Conservation (phyloP, 108 stramenopile species). For the Skeletonema tropicum region DNA sequence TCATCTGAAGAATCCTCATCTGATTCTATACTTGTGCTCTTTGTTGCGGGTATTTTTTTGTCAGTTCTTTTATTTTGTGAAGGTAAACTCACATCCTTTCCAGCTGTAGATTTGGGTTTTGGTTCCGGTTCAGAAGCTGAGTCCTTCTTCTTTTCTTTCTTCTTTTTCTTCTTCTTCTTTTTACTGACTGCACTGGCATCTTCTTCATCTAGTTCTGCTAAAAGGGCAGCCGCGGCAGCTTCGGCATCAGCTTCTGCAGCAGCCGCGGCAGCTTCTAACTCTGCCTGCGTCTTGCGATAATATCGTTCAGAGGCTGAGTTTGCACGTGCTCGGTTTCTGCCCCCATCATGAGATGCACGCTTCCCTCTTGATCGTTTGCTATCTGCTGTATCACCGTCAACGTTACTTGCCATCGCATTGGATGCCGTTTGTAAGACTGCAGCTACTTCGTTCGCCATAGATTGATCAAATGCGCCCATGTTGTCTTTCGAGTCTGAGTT, state of each 20-base stretch:
- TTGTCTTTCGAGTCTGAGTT: slow-evolving; percentile 33
- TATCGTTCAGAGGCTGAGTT: slow-evolving; percentile 35
- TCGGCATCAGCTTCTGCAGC: slow-evolving; percentile 82
- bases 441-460: slow-evolving; percentile 63
- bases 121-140: slow-evolving; percentile 7
- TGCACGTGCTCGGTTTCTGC: slow-evolving; percentile 13
- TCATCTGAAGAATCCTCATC: slow-evolving; percentile 57
- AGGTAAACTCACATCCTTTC: slow-evolving; percentile 12
- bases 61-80: slow-evolving; percentile 23
- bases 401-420: slow-evolving; percentile 38
- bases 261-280: slow-evolving; percentile 54
- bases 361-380: slow-evolving; percentile 34
- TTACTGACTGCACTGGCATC: slow-evolving; percentile 61
- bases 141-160: slow-evolving; percentile 58
- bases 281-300: slow-evolving; percentile 49
- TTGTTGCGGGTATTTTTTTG: slow-evolving; percentile 14
- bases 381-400: slow-evolving; percentile 27
- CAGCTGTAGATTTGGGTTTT: slow-evolving; percentile 1
- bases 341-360: slow-evolving; percentile 21
- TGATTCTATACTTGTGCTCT: slow-evolving; percentile 13
- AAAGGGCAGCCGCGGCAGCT: slow-evolving; percentile 83
- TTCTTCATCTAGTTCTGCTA: slow-evolving; percentile 91
- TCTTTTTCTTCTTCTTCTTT: slow-evolving; percentile 88
- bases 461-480: slow-evolving; percentile 52
- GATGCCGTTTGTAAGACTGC: slow-evolving; percentile 67